phyloP scores from a whole-genome alignment of 768 basidiomycete genomes.

The Cubamyces lactineus region DNA sequence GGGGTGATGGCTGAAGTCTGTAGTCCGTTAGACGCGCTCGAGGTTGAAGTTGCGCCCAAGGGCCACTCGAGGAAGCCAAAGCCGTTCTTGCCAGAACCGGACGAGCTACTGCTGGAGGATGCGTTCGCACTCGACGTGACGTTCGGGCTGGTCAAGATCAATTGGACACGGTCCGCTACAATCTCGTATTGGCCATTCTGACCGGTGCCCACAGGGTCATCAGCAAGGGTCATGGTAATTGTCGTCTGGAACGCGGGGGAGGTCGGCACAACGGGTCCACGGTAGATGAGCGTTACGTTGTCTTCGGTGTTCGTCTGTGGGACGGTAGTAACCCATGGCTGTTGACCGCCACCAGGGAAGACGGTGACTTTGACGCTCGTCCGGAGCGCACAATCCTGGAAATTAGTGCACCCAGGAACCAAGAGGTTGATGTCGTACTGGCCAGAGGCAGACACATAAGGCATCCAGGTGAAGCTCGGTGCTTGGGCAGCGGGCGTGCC shows the following conservation, averaged over 20 bases:
- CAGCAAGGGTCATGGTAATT: slow-evolving; percentile 74
- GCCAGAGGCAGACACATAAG: slow-evolving; percentile 90
- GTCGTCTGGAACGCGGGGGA: slow-evolving; percentile 72
- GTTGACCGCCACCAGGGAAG: slow-evolving; percentile 70
- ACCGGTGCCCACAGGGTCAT: slow-evolving; percentile 62
- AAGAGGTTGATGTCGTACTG: slow-evolving; percentile 83
- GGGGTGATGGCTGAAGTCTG: slow-evolving; percentile 72
- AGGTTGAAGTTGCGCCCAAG: slow-evolving; percentile 41
- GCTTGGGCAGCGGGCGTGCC: slow-evolving; percentile 60
- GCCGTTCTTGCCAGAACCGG: slow-evolving; percentile 45
- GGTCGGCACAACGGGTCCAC: slow-evolving; percentile 80
- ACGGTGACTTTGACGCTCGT: slow-evolving; percentile 85
- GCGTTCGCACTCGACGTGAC: slow-evolving; percentile 37
- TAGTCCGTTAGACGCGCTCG: slow-evolving; percentile 64
- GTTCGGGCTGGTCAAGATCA: slow-evolving; percentile 70
- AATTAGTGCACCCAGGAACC: slow-evolving; percentile 82
- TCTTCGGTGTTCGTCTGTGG: slow-evolving; percentile 75
- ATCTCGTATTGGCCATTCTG: slow-evolving; percentile 73
- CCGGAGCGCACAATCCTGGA: slow-evolving; percentile 79
- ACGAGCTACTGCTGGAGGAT: slow-evolving; percentile 37
- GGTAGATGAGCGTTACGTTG: slow-evolving; percentile 66
- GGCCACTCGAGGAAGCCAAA: slow-evolving; percentile 95
- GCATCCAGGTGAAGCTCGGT: slow-evolving; percentile 89
- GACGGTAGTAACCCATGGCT: slow-evolving; percentile 69
- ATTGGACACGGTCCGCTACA: slow-evolving; percentile 85